Evolutionary conservation across 2,329 filamentous ascomycete genomes (phyloP).

Genomic region (Achaetomium macrosporum): DNA sequence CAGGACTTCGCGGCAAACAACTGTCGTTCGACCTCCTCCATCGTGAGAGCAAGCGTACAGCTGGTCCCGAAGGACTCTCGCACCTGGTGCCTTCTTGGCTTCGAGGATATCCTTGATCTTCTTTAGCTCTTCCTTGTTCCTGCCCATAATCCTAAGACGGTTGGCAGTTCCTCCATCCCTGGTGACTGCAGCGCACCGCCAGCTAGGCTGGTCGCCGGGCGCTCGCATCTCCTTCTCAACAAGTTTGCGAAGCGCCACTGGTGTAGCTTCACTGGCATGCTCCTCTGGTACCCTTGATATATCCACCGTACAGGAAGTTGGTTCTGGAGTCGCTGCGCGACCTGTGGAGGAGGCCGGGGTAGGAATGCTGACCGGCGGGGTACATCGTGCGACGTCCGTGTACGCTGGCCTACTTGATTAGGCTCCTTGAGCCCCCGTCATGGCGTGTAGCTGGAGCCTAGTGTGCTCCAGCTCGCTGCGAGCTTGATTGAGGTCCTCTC

Average conservation of each 20-base stretch:
- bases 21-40: slow-evolving; percentile 3
- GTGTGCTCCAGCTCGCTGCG: slow-evolving; percentile 3
- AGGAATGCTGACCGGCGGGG: slow-evolving; percentile 1
- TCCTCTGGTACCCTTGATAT: background rate
- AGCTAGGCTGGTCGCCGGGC: background rate
- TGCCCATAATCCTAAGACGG: too few relatives aligned
- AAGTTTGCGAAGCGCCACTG: slow-evolving; percentile 4
- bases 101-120: too few relatives aligned
- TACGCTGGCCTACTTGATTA: background rate
- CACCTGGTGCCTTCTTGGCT: too few relatives aligned
- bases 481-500: slow-evolving; percentile 1
- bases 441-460: slow-evolving; percentile 4
- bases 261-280: background rate
- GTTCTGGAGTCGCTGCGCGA: background rate
- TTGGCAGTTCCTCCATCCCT: background rate
- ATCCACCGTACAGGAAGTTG: background rate
- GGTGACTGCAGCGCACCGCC: slow-evolving; percentile 1
- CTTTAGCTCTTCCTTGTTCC: background rate
- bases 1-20: background rate
- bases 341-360: slow-evolving; percentile 1
- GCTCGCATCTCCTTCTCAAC: slow-evolving; percentile 2
- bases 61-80: too few relatives aligned
- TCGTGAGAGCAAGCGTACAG: slow-evolving; percentile 1
- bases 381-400: slow-evolving; percentile 4
- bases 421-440: slow-evolving; percentile 2